Percentiles rank a stretch among this genome's conserved stretches.
These are phyloP conservation scores for Narthecium ossifragum DNA, from an alignment of 106 monocot genomes.

Conservation along the genomic window DNA sequence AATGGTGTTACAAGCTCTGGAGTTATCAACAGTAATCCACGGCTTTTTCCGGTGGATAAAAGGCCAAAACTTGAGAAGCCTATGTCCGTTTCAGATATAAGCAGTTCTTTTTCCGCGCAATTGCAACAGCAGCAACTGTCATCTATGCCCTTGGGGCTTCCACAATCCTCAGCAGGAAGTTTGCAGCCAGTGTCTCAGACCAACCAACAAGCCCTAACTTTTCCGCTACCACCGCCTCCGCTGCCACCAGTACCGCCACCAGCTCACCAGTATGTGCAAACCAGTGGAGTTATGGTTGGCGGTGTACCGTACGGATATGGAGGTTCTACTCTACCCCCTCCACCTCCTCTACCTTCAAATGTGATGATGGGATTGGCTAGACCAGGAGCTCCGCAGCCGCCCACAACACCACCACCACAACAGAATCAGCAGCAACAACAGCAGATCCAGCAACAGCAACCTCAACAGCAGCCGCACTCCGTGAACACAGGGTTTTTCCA, in stretches of 20 bases:
- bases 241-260: constrained; percentile 22
- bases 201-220: constrained; percentile 22
- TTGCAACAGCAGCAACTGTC: constrained; percentile 19
- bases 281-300: constrained; percentile 26
- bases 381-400: constrained; percentile 24
- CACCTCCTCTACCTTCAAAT: constrained; percentile 41
- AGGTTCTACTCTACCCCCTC: constrained; percentile 31
- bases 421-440: constrained; percentile 6
- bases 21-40: constrained; percentile 8
- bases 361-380: constrained; percentile 29
- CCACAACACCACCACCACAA: constrained; percentile 20
- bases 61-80: constrained; percentile 71
- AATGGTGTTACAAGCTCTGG: constrained; percentile 19
- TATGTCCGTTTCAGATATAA: constrained; percentile 18
- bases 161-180: constrained; percentile 15
- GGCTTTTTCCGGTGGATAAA: constrained; percentile 48
- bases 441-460: constrained; percentile 12
- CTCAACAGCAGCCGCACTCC: constrained; percentile 18
- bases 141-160: constrained; percentile 14
- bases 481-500: constrained; percentile 46
- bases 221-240: constrained; percentile 35
- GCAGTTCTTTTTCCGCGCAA: constrained; percentile 22
- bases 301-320: constrained; percentile 34
- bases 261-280: constrained; percentile 29
- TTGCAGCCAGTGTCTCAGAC: constrained; percentile 18